These are phyloP conservation scores for Paxillus ammoniavirescens DNA, from an alignment of 768 basidiomycete species.

Conservation along the genomic window DNA sequence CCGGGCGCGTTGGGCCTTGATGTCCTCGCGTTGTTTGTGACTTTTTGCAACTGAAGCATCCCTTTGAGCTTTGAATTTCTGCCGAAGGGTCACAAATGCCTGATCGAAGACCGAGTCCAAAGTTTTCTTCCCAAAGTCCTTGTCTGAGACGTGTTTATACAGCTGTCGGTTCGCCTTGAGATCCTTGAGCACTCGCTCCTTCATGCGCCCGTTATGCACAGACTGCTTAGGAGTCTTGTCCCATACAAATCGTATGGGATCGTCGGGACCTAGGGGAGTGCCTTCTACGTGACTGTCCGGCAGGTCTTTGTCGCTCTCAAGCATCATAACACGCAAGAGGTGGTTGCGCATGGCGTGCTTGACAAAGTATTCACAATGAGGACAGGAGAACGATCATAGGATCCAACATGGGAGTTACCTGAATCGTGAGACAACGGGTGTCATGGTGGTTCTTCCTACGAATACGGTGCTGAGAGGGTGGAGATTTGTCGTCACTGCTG, in stretches of 20 bases:
- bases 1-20: conserved; percentile 61
- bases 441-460: conserved; percentile 63
- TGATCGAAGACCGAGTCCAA: conserved; percentile 69
- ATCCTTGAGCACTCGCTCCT: conserved; percentile 57
- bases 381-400: not conserved
- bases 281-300: conserved; percentile 65
- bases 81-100: conserved; percentile 63
- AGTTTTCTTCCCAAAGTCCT: conserved; percentile 61
- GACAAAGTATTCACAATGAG: conserved; percentile 7
- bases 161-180: conserved; percentile 51
- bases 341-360: conserved; percentile 74
- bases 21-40: conserved; percentile 53
- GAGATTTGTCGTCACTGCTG: conserved; percentile 35
- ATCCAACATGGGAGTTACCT: conserved; percentile 39
- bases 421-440: conserved; percentile 62
- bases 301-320: conserved; percentile 54
- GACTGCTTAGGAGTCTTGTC: conserved; percentile 76
- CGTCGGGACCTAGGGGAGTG: conserved; percentile 37
- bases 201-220: conserved; percentile 72
- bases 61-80: conserved; percentile 62
- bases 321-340: conserved; percentile 55
- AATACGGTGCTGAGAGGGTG: conserved; percentile 30
- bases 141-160: conserved; percentile 64
- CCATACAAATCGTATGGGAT: conserved; percentile 78
- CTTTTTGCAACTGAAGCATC: conserved; percentile 45